These are phyloP conservation scores for Aspergillus jensenii DNA, from an alignment of 2,329 filamentous ascomycete species.

Conservation along the genomic window DNA sequence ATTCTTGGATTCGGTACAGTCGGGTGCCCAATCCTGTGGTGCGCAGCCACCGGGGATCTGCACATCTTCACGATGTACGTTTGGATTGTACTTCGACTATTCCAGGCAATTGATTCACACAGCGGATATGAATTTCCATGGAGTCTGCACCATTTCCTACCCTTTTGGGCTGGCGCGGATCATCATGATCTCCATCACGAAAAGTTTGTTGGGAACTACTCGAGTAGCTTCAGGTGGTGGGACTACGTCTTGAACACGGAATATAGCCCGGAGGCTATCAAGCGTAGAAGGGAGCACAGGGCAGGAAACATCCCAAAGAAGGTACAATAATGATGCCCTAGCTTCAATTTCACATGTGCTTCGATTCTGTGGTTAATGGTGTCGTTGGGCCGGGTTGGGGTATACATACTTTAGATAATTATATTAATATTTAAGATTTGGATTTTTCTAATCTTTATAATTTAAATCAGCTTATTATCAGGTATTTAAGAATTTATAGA, in stretches of 20 bases:
- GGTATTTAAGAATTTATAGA: too few species aligned
- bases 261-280: slow-evolving; percentile 81
- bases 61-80: slow-evolving; percentile 97
- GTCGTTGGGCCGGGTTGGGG: too few species aligned
- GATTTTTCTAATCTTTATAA: too few species aligned
- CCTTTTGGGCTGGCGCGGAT: slow-evolving; percentile 96
- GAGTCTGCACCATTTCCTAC: slow-evolving; percentile 91
- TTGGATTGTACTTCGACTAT: slow-evolving; percentile 90
- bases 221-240: slow-evolving; percentile 99
- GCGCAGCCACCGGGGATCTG: slow-evolving; percentile 76
- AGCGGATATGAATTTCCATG: slow-evolving; percentile 98
- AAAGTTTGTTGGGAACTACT: slow-evolving; percentile 97
- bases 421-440: too few species aligned
- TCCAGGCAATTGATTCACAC: slow-evolving; percentile 97
- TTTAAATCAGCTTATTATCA: too few species aligned
- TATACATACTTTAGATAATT: too few species aligned
- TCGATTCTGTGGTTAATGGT: too few species aligned
- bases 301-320: slow-evolving; percentile 22
- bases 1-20: slow-evolving; percentile 86
- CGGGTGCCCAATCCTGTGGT: slow-evolving; percentile 78
- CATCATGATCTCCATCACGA: slow-evolving; percentile 98
- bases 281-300: slow-evolving; percentile 70
- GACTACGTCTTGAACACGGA: slow-evolving; percentile 93
- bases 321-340: slow-evolving; percentile 20
- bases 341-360: too few species aligned